phyloP scores from a whole-genome alignment of 208 protist genomes.

The Leptomonas pyrrhocoris region DNA sequence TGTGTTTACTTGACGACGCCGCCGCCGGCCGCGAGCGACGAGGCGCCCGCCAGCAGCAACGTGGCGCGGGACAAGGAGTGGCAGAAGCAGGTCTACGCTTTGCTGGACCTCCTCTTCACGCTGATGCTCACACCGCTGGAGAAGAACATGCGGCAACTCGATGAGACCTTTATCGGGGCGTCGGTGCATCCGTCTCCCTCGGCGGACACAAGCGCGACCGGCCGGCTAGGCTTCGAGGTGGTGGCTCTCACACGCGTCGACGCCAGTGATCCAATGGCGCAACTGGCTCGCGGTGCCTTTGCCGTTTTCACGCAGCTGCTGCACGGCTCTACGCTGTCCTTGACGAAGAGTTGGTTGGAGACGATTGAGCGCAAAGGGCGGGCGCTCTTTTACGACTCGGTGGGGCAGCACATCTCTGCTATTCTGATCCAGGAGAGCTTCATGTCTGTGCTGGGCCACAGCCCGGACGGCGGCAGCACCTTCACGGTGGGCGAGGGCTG shows the following conservation, averaged over 20 bases:
- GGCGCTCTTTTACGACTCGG: conserved; percentile 67
- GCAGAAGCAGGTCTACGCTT: conserved; percentile 51
- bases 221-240: conserved; percentile 42
- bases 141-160: conserved; percentile 40
- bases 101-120: conserved; percentile 75
- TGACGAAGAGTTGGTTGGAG: conserved; percentile 81
- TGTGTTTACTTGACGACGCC: conserved; percentile 61
- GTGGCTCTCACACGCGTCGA: conserved; percentile 66
- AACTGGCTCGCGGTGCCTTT: conserved; percentile 81
- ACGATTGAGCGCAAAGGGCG: conserved; percentile 79
- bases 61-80: conserved; percentile 38
- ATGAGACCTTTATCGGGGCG: conserved; percentile 72
- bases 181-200: conserved; percentile 12
- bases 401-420: conserved; percentile 69
- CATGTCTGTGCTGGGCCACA: conserved; percentile 68
- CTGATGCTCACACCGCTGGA: conserved; percentile 68
- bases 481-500: conserved; percentile 76
- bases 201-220: conserved; percentile 24
- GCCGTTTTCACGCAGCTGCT: conserved; percentile 80
- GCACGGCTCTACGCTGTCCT: conserved; percentile 48
- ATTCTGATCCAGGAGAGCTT: conserved; percentile 81
- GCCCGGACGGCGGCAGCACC: conserved; percentile 53
- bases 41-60: conserved; percentile 4
- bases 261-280: conserved; percentile 49
- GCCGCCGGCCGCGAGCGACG: conserved; percentile 10